phyloP scores from a whole-genome alignment of 345 rosid species.

The Eucalyptus pumila region DNA sequence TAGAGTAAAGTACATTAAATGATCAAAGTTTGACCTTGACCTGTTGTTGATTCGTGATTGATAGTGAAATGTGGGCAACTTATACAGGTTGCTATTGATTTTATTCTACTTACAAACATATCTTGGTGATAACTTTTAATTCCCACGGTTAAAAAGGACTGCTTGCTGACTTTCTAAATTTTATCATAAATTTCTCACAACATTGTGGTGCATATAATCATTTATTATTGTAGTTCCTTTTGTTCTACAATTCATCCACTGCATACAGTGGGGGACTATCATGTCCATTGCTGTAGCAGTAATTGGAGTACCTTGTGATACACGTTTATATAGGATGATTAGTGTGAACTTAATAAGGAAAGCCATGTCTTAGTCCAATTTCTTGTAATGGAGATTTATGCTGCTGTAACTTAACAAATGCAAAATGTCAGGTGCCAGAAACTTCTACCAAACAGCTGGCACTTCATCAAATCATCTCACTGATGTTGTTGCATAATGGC shows the following conservation, averaged over 20 bases:
- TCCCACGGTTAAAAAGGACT: neutral
- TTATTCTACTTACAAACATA: neutral
- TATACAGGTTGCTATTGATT: neutral
- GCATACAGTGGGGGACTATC: neutral
- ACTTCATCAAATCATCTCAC: neutral
- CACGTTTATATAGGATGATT: neutral
- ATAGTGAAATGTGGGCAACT: neutral
- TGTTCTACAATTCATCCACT: neutral
- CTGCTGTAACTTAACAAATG: neutral
- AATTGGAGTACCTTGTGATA: neutral
- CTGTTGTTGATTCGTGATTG: neutral
- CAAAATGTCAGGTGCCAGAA: neutral
- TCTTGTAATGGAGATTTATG: neutral
- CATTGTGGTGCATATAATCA: neutral
- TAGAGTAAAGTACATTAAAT: neutral
- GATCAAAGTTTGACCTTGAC: neutral
- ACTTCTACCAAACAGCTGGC: neutral
- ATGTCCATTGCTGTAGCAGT: neutral
- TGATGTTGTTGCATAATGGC: neutral
- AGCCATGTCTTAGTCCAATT: neutral
- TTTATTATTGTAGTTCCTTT: neutral
- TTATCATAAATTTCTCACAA: neutral
- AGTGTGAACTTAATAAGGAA: neutral
- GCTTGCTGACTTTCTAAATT: neutral
- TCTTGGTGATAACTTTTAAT: neutral